Evolutionary conservation across 441 rosid species (phyloP).

Genomic region (Melastoma candidum): DNA sequence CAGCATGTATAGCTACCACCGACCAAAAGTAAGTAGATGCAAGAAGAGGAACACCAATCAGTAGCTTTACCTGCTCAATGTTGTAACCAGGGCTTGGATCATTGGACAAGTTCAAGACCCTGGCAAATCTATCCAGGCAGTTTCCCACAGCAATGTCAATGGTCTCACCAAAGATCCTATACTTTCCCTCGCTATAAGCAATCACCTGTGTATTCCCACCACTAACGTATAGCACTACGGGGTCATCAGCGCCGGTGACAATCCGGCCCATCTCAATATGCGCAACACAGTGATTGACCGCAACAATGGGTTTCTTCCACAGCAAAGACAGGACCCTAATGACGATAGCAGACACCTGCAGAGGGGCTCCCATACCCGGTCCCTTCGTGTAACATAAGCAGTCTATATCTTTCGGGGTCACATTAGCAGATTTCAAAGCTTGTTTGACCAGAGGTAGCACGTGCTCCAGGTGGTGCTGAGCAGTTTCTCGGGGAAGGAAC

Average conservation of each 20-base stretch:
- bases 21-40: too few species aligned
- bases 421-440: slow-evolving; percentile 49
- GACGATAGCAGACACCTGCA: slow-evolving; percentile 75
- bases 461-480: slow-evolving; percentile 75
- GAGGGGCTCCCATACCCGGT: slow-evolving; percentile 94
- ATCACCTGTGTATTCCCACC: slow-evolving; percentile 98
- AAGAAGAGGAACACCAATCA: too few species aligned
- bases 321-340: slow-evolving; percentile 65
- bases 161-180: slow-evolving; percentile 83
- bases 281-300: slow-evolving; percentile 86
- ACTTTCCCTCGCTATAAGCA: slow-evolving; percentile 85
- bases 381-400: slow-evolving; percentile 91
- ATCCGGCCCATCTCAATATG: slow-evolving; percentile 97
- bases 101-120: slow-evolving; percentile 78
- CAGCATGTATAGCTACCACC: too few species aligned
- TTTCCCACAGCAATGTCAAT: slow-evolving; percentile 98
- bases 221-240: slow-evolving; percentile 86
- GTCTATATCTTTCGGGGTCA: slow-evolving; percentile 62
- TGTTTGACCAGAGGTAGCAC: slow-evolving; percentile 66
- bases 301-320: slow-evolving; percentile 85
- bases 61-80: slow-evolving; percentile 67
- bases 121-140: slow-evolving; percentile 88
- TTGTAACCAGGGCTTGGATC: slow-evolving; percentile 98
- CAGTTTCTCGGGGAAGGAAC: slow-evolving; percentile 94
- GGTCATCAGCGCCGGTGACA: slow-evolving; percentile 85